Base-by-base conservation (phyloP, 2,329 filamentous ascomycete species). In the Aciculosporium take region DNA sequence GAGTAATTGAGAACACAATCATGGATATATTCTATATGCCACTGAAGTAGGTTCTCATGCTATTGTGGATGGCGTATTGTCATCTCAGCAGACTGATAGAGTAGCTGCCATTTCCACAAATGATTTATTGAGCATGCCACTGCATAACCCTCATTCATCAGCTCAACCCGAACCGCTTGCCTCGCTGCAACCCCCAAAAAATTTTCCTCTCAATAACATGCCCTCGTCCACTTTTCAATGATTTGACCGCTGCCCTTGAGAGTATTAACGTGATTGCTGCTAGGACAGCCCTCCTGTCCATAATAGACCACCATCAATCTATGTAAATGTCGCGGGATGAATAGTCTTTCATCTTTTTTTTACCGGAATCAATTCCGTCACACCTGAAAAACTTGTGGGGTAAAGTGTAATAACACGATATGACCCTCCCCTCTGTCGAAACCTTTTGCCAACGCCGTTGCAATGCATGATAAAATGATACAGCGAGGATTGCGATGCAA, bases 371-470 rank as follows among this genome's bases (percentile, higher is more conserved):
- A 53, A 49, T 52, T 34, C 54, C 54, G 44, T 56, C 53, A 46
- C 46, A 41, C 49, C 18, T 7, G 4, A 24, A 36, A 25, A 34
- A 41, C n/a, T n/a, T n/a, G n/a, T n/a, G n/a, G n/a, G n/a, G n/a
- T n/a, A 12, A 33, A 15, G 37, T 17, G 36, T 38, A 45, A 52
- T 48, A 48, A 54, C 47, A 49, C 48, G 34, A 52, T 51, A 49
- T 48, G 44, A 49, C 51, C 53, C 50, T 50, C 49, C 49, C 51
- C 51, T 49, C 3, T n/a, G 41, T 42, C 49, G 54, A 45, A n/a
- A 54, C 56, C 61, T 56, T 52, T 56, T 43, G 48, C 60, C 56
- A 74, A 76, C 72, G 72, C 72, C 72, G 59, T 53, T 74, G 72
- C 71, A 70, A 75, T 74, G 71, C 71, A 55, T 51, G 57, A 53